A percentile compares a stretch with the other conserved stretches of the same genome.
phyloP scores from a whole-genome alignment of 2,329 filamentous ascomycete genomes.

The Sphaceloma murrayae region DNA sequence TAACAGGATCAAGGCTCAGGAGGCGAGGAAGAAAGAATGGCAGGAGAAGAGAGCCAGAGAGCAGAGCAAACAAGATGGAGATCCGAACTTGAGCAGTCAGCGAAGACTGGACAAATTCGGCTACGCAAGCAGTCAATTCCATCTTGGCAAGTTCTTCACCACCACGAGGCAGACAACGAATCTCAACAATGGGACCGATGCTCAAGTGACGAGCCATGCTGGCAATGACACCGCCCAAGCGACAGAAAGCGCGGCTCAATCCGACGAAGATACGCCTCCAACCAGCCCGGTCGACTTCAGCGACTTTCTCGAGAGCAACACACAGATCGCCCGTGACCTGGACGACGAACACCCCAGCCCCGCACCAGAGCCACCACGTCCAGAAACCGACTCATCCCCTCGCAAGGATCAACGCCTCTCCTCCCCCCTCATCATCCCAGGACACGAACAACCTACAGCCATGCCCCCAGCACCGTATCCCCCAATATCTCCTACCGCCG shows the following conservation, averaged over 20 bases:
- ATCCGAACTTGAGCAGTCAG: constrained; percentile 25
- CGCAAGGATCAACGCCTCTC: too few species aligned
- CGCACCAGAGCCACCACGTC: too few species aligned
- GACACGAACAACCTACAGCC: too few species aligned
- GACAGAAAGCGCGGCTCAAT: too few species aligned
- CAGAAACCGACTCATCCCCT: too few species aligned
- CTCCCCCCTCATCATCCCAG: too few species aligned
- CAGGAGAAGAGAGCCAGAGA: constrained; percentile 26
- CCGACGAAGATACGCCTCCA: constrained; percentile 27
- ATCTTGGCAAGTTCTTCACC: constrained; percentile 29
- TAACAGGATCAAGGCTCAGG: constrained; percentile 27
- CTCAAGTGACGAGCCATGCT: constrained; percentile 12
- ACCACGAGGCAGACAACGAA: neutral
- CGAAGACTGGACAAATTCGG: constrained; percentile 28
- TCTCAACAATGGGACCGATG: neutral
- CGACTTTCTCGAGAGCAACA: constrained; percentile 36
- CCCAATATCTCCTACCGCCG: neutral
- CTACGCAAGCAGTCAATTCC: constrained; percentile 29
- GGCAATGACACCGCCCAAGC: too few species aligned
- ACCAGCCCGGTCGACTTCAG: constrained; percentile 15
- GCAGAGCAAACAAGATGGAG: constrained; percentile 19
- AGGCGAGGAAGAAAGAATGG: constrained; percentile 26
- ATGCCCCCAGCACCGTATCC: neutral
- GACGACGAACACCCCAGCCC: neutral
- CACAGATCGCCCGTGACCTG: constrained; percentile 38